Conservation (phyloP, 805 yeast genomes). For the Saccharomycopsis sp. region DNA sequence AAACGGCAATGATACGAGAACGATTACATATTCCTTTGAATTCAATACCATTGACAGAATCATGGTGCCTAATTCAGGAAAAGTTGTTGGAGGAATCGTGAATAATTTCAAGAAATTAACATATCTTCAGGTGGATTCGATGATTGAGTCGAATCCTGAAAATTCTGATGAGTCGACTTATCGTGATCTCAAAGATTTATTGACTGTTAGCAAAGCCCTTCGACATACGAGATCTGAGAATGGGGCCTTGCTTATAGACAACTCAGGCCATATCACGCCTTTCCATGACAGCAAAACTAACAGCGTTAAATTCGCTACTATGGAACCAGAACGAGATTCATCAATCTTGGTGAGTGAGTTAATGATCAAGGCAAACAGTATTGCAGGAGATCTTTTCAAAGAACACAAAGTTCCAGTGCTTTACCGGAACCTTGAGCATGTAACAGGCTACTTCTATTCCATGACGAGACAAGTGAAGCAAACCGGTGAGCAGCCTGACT, state of each 20-base stretch:
- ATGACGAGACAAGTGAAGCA: too few species aligned
- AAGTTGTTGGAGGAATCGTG: conserved; percentile 35
- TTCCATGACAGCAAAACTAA: too few species aligned
- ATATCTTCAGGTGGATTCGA: conserved; percentile 51
- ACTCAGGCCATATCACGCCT: not conserved
- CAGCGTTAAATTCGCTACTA: too few species aligned
- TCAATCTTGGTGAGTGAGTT: conserved; percentile 66
- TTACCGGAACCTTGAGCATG: conserved; percentile 26
- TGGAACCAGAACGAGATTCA: too few species aligned
- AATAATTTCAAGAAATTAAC: conserved; percentile 45
- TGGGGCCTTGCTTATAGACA: conserved; percentile 31
- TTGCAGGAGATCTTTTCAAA: conserved; percentile 42
- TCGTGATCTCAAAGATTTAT: conserved; percentile 34
- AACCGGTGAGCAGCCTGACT: too few species aligned
- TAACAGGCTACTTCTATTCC: too few species aligned
- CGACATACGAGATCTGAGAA: conserved; percentile 26
- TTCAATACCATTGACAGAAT: conserved; percentile 25
- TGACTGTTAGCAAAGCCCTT: conserved; percentile 27
- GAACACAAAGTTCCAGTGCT: conserved; percentile 43
- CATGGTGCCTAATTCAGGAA: conserved; percentile 21
- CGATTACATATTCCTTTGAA: conserved; percentile 36
- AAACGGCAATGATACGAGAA: conserved; percentile 35
- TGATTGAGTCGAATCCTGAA: too few species aligned
- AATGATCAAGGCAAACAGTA: conserved; percentile 73
- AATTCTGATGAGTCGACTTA: too few species aligned